Evolutionary conservation across 1,139 yeast genomes (phyloP).

Genomic region (Taphrina betulina): DNA sequence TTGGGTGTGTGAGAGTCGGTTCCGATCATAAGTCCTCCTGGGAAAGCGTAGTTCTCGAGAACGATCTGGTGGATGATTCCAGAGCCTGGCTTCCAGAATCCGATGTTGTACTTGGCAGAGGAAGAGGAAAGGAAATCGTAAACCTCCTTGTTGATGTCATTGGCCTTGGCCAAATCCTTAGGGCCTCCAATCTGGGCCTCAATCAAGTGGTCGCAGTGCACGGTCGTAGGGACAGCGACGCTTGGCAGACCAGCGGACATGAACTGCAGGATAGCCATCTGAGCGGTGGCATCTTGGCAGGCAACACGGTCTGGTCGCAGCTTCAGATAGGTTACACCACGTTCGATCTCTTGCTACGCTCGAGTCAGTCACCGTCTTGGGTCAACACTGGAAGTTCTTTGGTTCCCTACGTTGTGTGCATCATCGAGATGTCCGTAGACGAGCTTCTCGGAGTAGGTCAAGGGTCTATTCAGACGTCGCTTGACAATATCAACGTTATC

Average conservation of each 20-base stretch:
- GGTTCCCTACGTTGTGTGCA: constrained; percentile 65
- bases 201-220: constrained; percentile 98
- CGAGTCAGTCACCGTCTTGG: too few relatives aligned
- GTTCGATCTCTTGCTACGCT: constrained; percentile 77
- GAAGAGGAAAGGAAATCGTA: constrained; percentile 92
- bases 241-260: constrained; percentile 95
- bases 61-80: constrained; percentile 99
- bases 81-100: constrained; percentile 99
- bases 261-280: constrained; percentile 97
- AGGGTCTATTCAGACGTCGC: constrained; percentile 83
- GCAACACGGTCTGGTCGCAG: constrained; percentile 99
- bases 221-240: constrained; percentile 95
- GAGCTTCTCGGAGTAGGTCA: constrained; percentile 95
- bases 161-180: constrained; percentile 90
- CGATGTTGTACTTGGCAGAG: constrained; percentile 95
- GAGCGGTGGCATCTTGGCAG: constrained; percentile 99
- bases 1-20: constrained; percentile 99
- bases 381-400: too few relatives aligned
- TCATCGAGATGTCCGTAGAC: constrained; percentile 95
- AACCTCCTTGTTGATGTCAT: constrained; percentile 91
- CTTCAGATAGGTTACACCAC: constrained; percentile 95
- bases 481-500: constrained; percentile 86
- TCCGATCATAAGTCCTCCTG: constrained; percentile 96
- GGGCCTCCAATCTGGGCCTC: constrained; percentile 96
- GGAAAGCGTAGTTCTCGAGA: constrained; percentile 95